Base-by-base conservation (phyloP, 164 flowering plant genomes). In the Nelumbo lutea region DNA sequence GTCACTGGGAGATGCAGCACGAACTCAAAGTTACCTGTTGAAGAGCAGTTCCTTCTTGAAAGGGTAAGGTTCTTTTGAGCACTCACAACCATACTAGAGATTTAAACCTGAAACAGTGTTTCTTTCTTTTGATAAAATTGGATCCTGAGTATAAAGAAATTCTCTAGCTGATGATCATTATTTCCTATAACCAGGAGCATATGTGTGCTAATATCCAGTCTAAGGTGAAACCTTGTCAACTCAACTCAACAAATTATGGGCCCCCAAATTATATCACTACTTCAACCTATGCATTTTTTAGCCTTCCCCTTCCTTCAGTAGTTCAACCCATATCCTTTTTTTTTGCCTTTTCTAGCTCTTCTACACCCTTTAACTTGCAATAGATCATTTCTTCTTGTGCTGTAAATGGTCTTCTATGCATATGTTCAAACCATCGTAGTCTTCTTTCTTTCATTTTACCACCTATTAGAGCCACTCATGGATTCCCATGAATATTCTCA, bases 1-100 rank as follows among this genome's bases (percentile, higher is more conserved):
- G 96, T 95, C 68, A 79, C 87, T 72, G 98, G 98, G 45, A 84
- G 98, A 82, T 75, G 84, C 70, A 89, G 89, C 75, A 85, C 86
- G 7, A 84, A 86, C 68, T 67, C 86, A 42, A 68, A 79, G 53
- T 70, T 89, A 65, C 97, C 90, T 9, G 9, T 67, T 55, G 91
- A 72, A 59, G 97, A 95, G 27, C 91, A 86, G 62, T 86, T 79
- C 78, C 85, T 95, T 72, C 87, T 92, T 64, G 95, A 95, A 80
- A 79, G 84, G 95, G 99, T 95, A 85, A 66, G 85, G 0, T 1
- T 11, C 14, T 53, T 15, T 53, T 11, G 67, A 45, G 38, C 6
- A 51, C 9, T 15, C 40, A 8, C 63, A 40, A 41, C 9, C 52
- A 2, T 46, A 9, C 1, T 51, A 42, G 42, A 42, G 27, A 11